Percentiles rank a stretch among this genome's conserved stretches.
Conservation (phyloP, 805 yeast genomes). For the Wickerhamomyces bovis region DNA sequence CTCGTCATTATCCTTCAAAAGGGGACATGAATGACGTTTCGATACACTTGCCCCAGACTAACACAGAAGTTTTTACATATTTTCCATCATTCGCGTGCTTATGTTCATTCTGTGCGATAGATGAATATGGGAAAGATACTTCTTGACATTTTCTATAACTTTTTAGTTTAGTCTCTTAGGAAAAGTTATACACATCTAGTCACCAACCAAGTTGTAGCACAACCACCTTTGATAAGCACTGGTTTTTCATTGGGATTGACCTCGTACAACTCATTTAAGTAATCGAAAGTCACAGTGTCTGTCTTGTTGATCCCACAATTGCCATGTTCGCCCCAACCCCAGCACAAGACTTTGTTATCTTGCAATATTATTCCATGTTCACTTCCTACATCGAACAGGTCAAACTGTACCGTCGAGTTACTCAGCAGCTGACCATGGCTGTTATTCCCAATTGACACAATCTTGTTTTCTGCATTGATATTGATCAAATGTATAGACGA, state of each 20-base stretch:
- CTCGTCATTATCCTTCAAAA: conserved; percentile 7
- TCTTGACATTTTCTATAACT: conserved; percentile 47
- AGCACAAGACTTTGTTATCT: conserved; percentile 43
- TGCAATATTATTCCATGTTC: conserved; percentile 66
- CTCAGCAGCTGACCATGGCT: conserved; percentile 62
- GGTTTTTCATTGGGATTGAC: conserved; percentile 26
- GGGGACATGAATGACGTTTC: conserved; percentile 25
- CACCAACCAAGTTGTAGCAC: conserved; percentile 64
- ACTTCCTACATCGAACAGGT: conserved; percentile 55
- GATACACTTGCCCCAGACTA: conserved; percentile 63
- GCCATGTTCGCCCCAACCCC: conserved; percentile 99
- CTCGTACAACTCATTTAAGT: conserved; percentile 32
- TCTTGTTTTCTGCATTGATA: conserved; percentile 16
- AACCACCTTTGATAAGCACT: conserved; percentile 46
- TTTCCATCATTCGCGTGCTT: conserved; percentile 55
- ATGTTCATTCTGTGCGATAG: conserved; percentile 33
- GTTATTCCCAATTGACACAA: conserved; percentile 64
- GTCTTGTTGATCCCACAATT: conserved; percentile 58
- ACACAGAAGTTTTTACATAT: conserved; percentile 61
- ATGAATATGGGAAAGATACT: conserved; percentile 78
- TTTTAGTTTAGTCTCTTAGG: conserved; percentile 6
- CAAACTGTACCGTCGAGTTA: not conserved
- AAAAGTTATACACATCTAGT: conserved; percentile 7
- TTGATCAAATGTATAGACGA: conserved; percentile 55
- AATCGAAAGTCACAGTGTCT: conserved; percentile 25